These are phyloP conservation scores for Elymus sibiricus DNA, from an alignment of 176 grass and related monocot genomes.

Conservation along the genomic window DNA sequence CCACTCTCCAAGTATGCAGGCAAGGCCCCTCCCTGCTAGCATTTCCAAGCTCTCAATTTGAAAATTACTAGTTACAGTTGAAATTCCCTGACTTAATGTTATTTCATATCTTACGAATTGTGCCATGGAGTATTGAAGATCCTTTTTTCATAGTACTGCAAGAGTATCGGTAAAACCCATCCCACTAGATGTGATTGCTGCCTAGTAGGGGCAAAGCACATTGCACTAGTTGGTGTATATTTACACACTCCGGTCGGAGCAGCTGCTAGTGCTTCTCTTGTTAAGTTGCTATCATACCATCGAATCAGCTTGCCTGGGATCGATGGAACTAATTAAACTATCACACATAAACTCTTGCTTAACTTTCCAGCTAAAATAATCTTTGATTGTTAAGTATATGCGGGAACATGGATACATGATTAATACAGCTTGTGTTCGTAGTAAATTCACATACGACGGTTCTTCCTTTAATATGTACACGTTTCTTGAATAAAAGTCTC, in stretches of 20 bases:
- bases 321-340: constrained; percentile 9
- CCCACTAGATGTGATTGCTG: neutral
- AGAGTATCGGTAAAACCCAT: neutral
- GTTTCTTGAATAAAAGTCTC: neutral
- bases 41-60: no score
- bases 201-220: neutral
- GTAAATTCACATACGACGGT: neutral
- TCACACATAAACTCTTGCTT: neutral
- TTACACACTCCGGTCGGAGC: neutral
- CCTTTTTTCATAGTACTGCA: neutral
- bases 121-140: neutral
- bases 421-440: neutral
- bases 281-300: constrained; percentile 2
- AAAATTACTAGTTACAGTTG: neutral
- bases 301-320: neutral
- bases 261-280: neutral
- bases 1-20: no score
- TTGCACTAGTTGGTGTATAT: neutral
- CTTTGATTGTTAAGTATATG: neutral
- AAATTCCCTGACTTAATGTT: neutral
- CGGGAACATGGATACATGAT: neutral
- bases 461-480: neutral
- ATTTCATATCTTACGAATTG: neutral
- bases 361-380: neutral
- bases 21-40: no score